These are phyloP conservation scores for Sphenostylis stenocarpa DNA, from an alignment of 306 rosid species.

Conservation along the genomic window DNA sequence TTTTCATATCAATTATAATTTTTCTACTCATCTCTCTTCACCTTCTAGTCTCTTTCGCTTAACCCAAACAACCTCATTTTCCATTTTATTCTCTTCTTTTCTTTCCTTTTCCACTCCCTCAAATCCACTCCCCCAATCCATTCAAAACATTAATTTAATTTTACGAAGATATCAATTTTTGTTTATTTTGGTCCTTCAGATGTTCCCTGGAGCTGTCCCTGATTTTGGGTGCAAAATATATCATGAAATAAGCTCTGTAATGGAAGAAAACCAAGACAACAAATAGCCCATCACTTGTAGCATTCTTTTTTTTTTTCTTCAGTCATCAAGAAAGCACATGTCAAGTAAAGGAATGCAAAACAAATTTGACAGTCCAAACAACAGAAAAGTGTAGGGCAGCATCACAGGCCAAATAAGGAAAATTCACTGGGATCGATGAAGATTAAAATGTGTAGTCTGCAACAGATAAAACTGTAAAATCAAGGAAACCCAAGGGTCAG, in stretches of 20 bases:
- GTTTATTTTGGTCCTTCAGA: not conserved
- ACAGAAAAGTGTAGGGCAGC: not conserved
- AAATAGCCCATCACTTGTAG: not conserved
- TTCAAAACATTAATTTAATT: too few species aligned
- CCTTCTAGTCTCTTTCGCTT: too few species aligned
- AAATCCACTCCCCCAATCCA: too few species aligned
- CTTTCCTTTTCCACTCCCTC: too few species aligned
- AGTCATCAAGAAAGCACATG: not conserved
- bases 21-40: too few species aligned
- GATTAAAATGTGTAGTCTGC: not conserved
- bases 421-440: not conserved
- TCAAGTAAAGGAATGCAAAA: not conserved
- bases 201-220: not conserved
- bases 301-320: not conserved
- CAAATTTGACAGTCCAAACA: not conserved
- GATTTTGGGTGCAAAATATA: not conserved
- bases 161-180: not conserved
- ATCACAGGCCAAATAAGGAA: not conserved
- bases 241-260: not conserved
- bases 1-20: too few species aligned
- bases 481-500: constrained; percentile 25
- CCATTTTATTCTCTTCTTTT: too few species aligned
- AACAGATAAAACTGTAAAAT: constrained; percentile 2
- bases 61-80: too few species aligned
- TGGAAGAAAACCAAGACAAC: not conserved